Percentiles rank a stretch among this genome's conserved stretches.
Evolutionary conservation across 1,284 basidiomycete genomes (phyloP).

Genomic region (Termitomyces sp.): DNA sequence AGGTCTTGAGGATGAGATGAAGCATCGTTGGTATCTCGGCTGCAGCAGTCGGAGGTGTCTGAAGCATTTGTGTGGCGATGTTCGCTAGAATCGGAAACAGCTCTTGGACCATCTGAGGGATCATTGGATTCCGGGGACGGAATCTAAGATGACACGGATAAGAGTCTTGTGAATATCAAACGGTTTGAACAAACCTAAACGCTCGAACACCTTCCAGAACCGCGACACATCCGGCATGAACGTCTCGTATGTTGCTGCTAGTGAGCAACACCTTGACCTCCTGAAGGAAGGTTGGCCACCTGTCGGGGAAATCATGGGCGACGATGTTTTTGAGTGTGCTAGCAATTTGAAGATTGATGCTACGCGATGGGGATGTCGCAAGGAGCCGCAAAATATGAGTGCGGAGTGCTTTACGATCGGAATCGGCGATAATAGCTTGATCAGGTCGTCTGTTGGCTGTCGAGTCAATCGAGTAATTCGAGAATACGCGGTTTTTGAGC

Average conservation of each 20-base stretch:
- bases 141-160: conserved; percentile 38
- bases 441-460: conserved; percentile 44
- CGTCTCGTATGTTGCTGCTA: conserved; percentile 62
- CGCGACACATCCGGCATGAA: conserved; percentile 75
- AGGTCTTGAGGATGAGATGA: conserved; percentile 78
- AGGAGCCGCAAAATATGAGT: conserved; percentile 63
- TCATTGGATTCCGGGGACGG: conserved; percentile 54
- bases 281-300: conserved; percentile 63
- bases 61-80: conserved; percentile 63
- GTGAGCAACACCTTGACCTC: conserved; percentile 59
- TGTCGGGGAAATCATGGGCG: conserved; percentile 67
- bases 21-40: conserved; percentile 74
- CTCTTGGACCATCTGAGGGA: conserved; percentile 53
- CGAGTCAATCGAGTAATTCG: conserved; percentile 51
- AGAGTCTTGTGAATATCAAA: not conserved
- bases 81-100: conserved; percentile 71
- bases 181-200: conserved; percentile 38
- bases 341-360: conserved; percentile 70
- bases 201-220: conserved; percentile 71
- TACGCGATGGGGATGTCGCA: conserved; percentile 58
- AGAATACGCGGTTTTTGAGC: conserved; percentile 79
- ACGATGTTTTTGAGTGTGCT: conserved; percentile 68
- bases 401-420: conserved; percentile 69
- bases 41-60: conserved; percentile 45
- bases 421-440: conserved; percentile 50